Evolutionary conservation across 768 basidiomycete species (phyloP).

Genomic region (Suillus tomentosus): DNA sequence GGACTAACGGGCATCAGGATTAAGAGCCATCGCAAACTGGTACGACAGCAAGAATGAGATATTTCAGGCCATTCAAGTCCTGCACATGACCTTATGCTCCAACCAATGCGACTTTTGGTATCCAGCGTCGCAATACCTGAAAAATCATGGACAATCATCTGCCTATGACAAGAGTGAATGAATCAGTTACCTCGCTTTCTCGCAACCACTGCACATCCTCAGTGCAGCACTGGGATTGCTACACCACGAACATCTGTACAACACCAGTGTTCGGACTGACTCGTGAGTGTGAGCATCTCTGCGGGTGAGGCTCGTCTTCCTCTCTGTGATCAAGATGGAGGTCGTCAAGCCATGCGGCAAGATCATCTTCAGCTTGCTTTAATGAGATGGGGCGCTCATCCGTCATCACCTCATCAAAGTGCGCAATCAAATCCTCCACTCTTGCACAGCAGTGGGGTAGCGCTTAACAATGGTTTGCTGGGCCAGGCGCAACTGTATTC

Average conservation of each 20-base stretch:
- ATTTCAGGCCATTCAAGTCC: constrained; percentile 11
- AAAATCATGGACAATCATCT: background rate
- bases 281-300: constrained; percentile 42
- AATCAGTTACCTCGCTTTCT: constrained; percentile 38
- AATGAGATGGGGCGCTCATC: constrained; percentile 31
- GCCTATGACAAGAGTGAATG: background rate
- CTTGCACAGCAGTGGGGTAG: constrained; percentile 45
- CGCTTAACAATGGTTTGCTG: constrained; percentile 50
- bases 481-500: constrained; percentile 53
- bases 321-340: constrained; percentile 45
- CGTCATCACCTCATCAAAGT: constrained; percentile 33
- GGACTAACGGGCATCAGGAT: background rate
- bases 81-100: constrained; percentile 37
- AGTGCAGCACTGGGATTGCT: constrained; percentile 61
- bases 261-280: constrained; percentile 49
- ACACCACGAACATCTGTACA: constrained; percentile 68
- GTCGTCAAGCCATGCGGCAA: constrained; percentile 60
- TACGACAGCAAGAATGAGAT: background rate
- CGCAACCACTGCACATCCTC: constrained; percentile 52
- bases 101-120: constrained; percentile 42
- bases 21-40: background rate
- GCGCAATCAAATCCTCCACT: constrained; percentile 49
- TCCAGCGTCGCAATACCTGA: constrained; percentile 46
- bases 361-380: constrained; percentile 54
- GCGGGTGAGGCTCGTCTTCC: constrained; percentile 26